Percentiles rank a stretch among this genome's conserved stretches.
These are phyloP conservation scores for Quercus robur DNA, from an alignment of 306 rosid genomes.

Conservation along the genomic window DNA sequence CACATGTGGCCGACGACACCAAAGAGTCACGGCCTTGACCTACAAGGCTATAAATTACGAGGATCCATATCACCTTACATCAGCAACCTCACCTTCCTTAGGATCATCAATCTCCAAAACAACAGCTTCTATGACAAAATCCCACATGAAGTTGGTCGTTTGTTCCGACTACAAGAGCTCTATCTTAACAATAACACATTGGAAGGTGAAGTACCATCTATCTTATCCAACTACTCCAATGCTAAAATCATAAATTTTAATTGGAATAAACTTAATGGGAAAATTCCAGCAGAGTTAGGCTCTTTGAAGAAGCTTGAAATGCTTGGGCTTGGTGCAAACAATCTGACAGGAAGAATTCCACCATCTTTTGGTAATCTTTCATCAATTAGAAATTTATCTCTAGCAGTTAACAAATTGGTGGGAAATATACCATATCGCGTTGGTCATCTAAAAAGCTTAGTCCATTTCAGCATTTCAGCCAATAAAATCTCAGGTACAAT, in stretches of 20 bases:
- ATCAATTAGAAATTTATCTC: neutral
- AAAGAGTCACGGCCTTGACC: slow-evolving; percentile 2
- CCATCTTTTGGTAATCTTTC: slow-evolving; percentile 13
- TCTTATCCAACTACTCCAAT: neutral
- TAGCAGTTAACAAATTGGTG: neutral
- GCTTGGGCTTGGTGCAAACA: neutral
- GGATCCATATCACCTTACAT: slow-evolving; percentile 21
- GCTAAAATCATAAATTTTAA: rapidly evolving
- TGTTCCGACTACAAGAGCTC: neutral
- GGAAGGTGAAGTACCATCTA: slow-evolving; percentile 7
- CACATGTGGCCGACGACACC: slow-evolving; percentile 1
- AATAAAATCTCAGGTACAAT: neutral
- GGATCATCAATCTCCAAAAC: neutral
- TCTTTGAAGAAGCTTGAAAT: neutral
- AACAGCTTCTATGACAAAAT: slow-evolving; percentile 5
- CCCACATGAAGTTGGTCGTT: too few relatives aligned
- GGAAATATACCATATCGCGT: neutral
- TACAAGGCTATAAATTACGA: neutral
- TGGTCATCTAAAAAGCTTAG: neutral
- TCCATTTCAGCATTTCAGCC: rapidly evolving
- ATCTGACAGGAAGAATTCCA: slow-evolving; percentile 15
- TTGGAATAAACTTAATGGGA: neutral
- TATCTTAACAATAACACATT: neutral
- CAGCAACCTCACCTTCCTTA: slow-evolving; percentile 12
- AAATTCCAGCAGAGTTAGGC: neutral